phyloP scores from a whole-genome alignment of 495 filamentous ascomycete species.

The Penicillium coprophilum region DNA sequence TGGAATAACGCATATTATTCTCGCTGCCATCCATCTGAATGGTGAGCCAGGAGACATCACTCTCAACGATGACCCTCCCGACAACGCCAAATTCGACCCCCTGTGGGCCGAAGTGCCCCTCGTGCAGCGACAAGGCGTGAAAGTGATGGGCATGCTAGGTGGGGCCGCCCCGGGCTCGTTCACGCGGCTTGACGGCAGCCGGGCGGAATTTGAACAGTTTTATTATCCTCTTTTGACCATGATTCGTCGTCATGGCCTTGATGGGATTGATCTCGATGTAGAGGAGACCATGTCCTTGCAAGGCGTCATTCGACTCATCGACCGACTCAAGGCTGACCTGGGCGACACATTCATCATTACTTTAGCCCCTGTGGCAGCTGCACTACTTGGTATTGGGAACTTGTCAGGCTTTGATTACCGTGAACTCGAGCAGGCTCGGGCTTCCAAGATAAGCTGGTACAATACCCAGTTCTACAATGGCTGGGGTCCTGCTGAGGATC shows the following conservation, averaged over 20 bases:
- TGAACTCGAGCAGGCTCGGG: constrained; percentile 61
- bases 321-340: constrained; percentile 69
- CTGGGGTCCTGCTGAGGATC: constrained; percentile 64
- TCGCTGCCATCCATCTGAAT: constrained; percentile 82
- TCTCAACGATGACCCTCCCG: constrained; percentile 71
- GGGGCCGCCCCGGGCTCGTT: constrained; percentile 75
- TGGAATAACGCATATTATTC: constrained; percentile 70
- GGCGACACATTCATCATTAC: constrained; percentile 71
- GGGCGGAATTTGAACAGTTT: constrained; percentile 60
- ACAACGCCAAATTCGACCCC: constrained; percentile 52
- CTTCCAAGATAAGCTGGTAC: constrained; percentile 71
- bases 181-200: constrained; percentile 57
- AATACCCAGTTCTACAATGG: constrained; percentile 86
- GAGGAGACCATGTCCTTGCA: constrained; percentile 72
- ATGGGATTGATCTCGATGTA: constrained; percentile 82
- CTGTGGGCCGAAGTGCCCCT: constrained; percentile 71
- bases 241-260: constrained; percentile 55
- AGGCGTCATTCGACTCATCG: constrained; percentile 70
- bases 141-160: constrained; percentile 78
- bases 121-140: constrained; percentile 64
- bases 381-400: constrained; percentile 58
- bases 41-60: constrained; percentile 57
- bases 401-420: constrained; percentile 76
- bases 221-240: constrained; percentile 64
- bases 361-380: constrained; percentile 74